Evolutionary conservation across 1,284 basidiomycete species (phyloP).

Genomic region (Tylopilus orsonianus): DNA sequence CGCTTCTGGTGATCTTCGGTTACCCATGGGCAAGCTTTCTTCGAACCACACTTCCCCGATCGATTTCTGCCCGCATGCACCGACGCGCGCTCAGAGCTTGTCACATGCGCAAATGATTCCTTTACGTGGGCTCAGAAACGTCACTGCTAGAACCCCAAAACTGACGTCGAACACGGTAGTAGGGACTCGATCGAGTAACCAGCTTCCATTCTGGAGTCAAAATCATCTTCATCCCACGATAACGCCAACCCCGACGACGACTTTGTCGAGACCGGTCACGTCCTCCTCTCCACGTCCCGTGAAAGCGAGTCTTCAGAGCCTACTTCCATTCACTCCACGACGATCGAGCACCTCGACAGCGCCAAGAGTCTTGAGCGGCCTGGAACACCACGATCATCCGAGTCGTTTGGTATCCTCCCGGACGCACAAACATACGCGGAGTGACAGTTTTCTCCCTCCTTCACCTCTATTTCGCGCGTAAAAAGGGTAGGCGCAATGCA

Average conservation of each 20-base stretch:
- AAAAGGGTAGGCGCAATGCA: slow-evolving; percentile 3
- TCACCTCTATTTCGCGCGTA: not conserved
- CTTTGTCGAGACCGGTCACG: not conserved
- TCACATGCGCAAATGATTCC: slow-evolving; percentile 3
- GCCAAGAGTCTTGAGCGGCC: not conserved
- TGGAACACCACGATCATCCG: slow-evolving; percentile 5
- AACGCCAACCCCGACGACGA: not conserved
- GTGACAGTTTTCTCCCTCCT: not conserved
- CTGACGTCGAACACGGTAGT: slow-evolving; percentile 12
- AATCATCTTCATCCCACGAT: not conserved
- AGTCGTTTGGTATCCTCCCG: not conserved
- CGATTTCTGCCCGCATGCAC: slow-evolving; percentile 19
- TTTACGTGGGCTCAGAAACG: slow-evolving; percentile 5
- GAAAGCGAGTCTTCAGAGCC: slow-evolving; percentile 1
- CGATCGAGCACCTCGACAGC: slow-evolving; percentile 4
- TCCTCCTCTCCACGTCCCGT: slow-evolving; percentile 1
- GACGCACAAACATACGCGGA: slow-evolving; percentile 8
- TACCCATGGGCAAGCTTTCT: slow-evolving; percentile 5
- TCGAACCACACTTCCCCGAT: slow-evolving; percentile 21
- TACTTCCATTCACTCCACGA: not conserved
- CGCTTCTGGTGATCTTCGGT: slow-evolving; percentile 24
- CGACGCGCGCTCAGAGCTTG: slow-evolving; percentile 14
- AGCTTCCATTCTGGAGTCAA: slow-evolving; percentile 17
- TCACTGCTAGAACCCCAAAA: not conserved
- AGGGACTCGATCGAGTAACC: slow-evolving; percentile 6